phyloP scores from a whole-genome alignment of 306 rosid genomes.

The Lathyrus tuberosus region DNA sequence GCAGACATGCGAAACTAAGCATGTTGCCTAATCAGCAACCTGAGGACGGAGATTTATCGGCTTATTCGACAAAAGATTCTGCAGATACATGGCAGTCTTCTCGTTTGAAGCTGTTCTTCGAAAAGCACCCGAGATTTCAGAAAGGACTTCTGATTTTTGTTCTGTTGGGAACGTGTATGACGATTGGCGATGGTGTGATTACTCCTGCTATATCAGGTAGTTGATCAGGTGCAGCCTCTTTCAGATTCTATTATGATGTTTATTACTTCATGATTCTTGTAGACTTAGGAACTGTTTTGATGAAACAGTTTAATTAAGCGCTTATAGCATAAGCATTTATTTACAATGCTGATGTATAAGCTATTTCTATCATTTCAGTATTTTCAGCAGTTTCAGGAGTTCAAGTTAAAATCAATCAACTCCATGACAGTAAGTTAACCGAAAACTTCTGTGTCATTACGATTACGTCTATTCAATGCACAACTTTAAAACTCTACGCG shows the following conservation, averaged over 20 bases:
- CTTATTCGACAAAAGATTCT: constrained; percentile 41
- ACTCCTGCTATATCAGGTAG: constrained; percentile 91
- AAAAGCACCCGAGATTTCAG: constrained; percentile 57
- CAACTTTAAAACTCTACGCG: constrained; percentile 27
- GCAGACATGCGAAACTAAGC: constrained; percentile 68
- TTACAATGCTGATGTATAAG: too few relatives aligned
- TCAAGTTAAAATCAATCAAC: constrained; percentile 65
- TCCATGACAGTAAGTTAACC: constrained; percentile 71
- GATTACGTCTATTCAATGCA: constrained; percentile 5
- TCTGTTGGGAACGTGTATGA: constrained; percentile 79
- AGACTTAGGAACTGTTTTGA: neutral
- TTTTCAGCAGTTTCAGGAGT: constrained; percentile 89
- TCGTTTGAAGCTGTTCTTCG: constrained; percentile 50
- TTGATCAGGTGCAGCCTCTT: constrained; percentile 37
- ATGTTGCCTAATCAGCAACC: constrained; percentile 72
- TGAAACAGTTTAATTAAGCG: too few relatives aligned
- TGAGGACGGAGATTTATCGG: constrained; percentile 50
- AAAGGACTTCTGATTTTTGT: constrained; percentile 64
- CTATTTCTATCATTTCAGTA: constrained; percentile 62
- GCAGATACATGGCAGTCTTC: constrained; percentile 40
- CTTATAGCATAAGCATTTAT: too few relatives aligned
- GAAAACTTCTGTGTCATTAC: constrained; percentile 31
- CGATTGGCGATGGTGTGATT: constrained; percentile 75
- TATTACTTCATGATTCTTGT: constrained; percentile 41
- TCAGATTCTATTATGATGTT: constrained; percentile 43